These are phyloP conservation scores for Camelina neglecta DNA, from an alignment of 345 rosid species.

Conservation along the genomic window DNA sequence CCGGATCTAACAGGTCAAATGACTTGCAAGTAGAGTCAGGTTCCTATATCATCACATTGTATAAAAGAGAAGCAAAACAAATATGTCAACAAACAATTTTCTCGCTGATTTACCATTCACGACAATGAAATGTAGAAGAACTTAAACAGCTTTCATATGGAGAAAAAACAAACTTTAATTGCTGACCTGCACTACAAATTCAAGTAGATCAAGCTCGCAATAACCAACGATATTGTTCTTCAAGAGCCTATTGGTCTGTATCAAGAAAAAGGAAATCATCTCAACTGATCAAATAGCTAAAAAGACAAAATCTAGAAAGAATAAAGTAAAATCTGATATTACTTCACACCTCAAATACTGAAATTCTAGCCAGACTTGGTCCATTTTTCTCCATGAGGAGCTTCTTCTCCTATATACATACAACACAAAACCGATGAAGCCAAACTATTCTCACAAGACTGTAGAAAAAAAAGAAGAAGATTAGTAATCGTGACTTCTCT, in stretches of 20 bases:
- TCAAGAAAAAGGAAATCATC: constrained; percentile 25
- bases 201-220: constrained; percentile 83
- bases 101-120: neutral
- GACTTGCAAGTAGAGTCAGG: constrained; percentile 51
- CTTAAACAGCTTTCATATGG: constrained; percentile 17
- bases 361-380: constrained; percentile 80
- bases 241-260: constrained; percentile 83
- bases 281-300: constrained; percentile 10
- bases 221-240: constrained; percentile 84
- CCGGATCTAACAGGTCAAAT: constrained; percentile 75
- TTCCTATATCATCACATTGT: constrained; percentile 56
- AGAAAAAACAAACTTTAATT: neutral
- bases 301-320: constrained; percentile 24
- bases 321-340: constrained; percentile 1
- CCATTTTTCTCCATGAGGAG: constrained; percentile 85
- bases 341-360: constrained; percentile 78
- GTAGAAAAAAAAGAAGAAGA: neutral
- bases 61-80: constrained; percentile 7
- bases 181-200: constrained; percentile 66
- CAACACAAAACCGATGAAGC: neutral
- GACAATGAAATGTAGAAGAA: constrained; percentile 17
- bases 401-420: constrained; percentile 71
- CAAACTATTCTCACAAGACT: neutral
- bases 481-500: constrained; percentile 38
- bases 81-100: constrained; percentile 9